Evolutionary conservation across 2,329 filamentous ascomycete genomes (phyloP), one percentile per base, ranked within the genome.

Genomic region (Coleophoma crateriformis): DNA sequence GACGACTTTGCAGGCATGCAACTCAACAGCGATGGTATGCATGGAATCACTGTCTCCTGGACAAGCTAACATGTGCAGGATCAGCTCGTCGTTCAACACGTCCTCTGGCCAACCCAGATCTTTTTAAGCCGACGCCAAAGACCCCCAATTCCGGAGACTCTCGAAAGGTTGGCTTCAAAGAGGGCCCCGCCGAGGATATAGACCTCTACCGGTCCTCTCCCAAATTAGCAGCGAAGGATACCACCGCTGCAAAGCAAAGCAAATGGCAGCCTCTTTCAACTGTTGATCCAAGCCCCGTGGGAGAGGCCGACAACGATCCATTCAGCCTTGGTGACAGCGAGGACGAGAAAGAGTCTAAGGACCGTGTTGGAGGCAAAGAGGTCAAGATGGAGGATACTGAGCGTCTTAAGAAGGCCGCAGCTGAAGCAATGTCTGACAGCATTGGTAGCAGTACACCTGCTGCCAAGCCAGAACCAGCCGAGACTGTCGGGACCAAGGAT

Each of bases 301-400:
- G 81, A 17, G 90, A 97, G 59, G 78, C 80, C 15, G 90, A 97
- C 59, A 92, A 96, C 61, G 94, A 99, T 64, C 94, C 94, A 0
- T 99, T 99, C 71, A 96, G 90, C 62, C 78, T 99, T 13, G 94
- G 94, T 5, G 92, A 97, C 60, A 95, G 90, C 62, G 92, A 97
- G 58, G 91, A 96, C 58, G 94, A 99, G 68, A 87, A 87, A 59
- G 88, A 91, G 47, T 69, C 74, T 14, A 94, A 90, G 70, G 77
- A 79, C 41, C 59, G 62, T 37, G 59, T 62, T 47, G 62, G 44
- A 49, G 75, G 78, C 60, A 62, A 73, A 56, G 78, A 82, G 48
- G 76, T 84, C 51, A 76, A 75, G 51, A 75, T 75, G 52, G 80
- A 81, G 37, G 67, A 67, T 55, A 55, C 65, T 54, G 85, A 83